Evolutionary conservation across 495 filamentous ascomycete genomes (phyloP).

Genomic region (Neurospora sp.): DNA sequence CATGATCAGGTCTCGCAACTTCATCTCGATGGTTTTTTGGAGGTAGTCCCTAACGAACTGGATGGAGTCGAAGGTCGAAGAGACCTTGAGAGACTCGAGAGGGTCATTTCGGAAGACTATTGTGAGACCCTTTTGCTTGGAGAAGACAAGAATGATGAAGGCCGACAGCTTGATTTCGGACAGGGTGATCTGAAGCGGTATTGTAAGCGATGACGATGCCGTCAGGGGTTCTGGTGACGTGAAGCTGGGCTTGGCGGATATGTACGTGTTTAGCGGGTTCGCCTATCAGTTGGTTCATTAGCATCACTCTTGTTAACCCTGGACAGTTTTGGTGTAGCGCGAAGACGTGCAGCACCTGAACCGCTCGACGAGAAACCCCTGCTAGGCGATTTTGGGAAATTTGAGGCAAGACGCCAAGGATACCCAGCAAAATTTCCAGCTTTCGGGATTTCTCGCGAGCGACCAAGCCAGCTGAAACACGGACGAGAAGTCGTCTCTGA

Average conservation of each 20-base stretch:
- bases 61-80: slow-evolving; percentile 96
- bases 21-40: slow-evolving; percentile 92
- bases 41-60: slow-evolving; percentile 96
- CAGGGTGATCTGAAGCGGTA: slow-evolving; percentile 89
- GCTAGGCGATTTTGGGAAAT: slow-evolving; percentile 10
- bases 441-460: background rate
- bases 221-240: slow-evolving; percentile 89
- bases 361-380: slow-evolving; percentile 17
- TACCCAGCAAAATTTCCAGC: background rate
- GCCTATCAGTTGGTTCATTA: slow-evolving; percentile 51
- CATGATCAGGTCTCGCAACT: slow-evolving; percentile 87
- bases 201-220: slow-evolving; percentile 85
- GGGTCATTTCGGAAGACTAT: slow-evolving; percentile 97
- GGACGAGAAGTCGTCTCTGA: background rate
- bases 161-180: slow-evolving; percentile 96
- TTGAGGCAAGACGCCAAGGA: slow-evolving; percentile 23
- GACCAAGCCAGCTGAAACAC: background rate
- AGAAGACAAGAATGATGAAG: slow-evolving; percentile 96
- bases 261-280: slow-evolving; percentile 92
- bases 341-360: slow-evolving; percentile 1
- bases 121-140: slow-evolving; percentile 90
- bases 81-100: slow-evolving; percentile 94
- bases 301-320: slow-evolving; percentile 24
- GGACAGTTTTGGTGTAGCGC: slow-evolving; percentile 7
- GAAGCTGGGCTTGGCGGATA: slow-evolving; percentile 82